Evolutionary conservation across 2,329 filamentous ascomycete genomes (phyloP).

Genomic region (Phialophora verrucosa): DNA sequence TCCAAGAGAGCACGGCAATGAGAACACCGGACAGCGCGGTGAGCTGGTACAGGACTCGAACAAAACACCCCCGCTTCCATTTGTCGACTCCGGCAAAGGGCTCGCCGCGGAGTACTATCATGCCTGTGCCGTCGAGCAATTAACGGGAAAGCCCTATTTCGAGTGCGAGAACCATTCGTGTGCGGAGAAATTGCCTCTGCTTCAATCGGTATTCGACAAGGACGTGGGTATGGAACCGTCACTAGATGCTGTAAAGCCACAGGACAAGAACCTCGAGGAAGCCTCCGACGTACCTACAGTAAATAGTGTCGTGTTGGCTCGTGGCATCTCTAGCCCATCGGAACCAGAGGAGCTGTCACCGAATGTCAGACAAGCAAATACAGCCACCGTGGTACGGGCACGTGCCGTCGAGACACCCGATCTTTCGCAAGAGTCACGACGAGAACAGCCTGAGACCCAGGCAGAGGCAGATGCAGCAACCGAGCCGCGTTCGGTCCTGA

Average conservation of each 20-base stretch:
- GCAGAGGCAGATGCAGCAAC: background rate
- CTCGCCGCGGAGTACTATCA: conserved; percentile 44
- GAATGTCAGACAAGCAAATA: conserved; percentile 42
- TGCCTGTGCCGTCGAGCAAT: conserved; percentile 53
- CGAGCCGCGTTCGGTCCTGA: background rate
- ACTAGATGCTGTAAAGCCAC: background rate
- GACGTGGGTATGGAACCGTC: background rate
- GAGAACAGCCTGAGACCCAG: background rate
- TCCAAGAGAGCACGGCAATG: background rate
- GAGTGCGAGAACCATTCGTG: conserved; percentile 53
- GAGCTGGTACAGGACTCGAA: background rate
- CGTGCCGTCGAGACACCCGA: conserved; percentile 30
- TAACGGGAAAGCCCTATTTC: conserved; percentile 50
- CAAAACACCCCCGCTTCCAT: background rate
- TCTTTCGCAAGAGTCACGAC: background rate
- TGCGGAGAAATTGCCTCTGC: conserved; percentile 36
- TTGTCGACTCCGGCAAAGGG: conserved; percentile 22
- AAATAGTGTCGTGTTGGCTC: conserved; percentile 13
- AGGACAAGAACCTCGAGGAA: background rate
- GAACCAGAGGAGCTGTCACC: conserved; percentile 41
- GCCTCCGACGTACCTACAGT: background rate
- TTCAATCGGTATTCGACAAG: conserved; percentile 35
- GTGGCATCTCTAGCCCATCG: conserved; percentile 32
- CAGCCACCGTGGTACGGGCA: conserved; percentile 41
- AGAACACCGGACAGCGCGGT: background rate